Conservation (phyloP, 495 filamentous ascomycete species). For the Penicillium chermesinum region DNA sequence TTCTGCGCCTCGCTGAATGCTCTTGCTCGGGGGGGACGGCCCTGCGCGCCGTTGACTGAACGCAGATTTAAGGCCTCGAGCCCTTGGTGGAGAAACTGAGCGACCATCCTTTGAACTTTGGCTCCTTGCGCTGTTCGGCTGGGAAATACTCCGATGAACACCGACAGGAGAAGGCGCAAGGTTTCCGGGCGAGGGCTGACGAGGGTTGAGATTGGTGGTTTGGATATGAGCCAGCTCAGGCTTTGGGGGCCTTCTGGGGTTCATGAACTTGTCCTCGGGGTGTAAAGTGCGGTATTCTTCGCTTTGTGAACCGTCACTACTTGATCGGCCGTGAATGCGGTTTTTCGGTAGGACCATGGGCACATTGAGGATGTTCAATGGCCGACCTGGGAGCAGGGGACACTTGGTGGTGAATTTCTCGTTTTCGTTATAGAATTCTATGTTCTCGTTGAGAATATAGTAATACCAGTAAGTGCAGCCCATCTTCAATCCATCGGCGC, state of each 20-base stretch:
- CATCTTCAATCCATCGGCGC: slow-evolving; percentile 81
- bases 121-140: slow-evolving; percentile 29
- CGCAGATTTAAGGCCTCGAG: slow-evolving; percentile 32
- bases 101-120: slow-evolving; percentile 28
- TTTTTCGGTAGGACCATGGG: slow-evolving; percentile 59
- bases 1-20: not conserved
- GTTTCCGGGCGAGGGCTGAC: slow-evolving; percentile 27
- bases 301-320: slow-evolving; percentile 33
- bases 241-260: slow-evolving; percentile 58
- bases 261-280: slow-evolving; percentile 68
- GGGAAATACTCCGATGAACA: slow-evolving; percentile 31
- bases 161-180: slow-evolving; percentile 25
- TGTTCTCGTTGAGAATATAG: slow-evolving; percentile 74
- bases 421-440: slow-evolving; percentile 65
- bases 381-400: slow-evolving; percentile 80
- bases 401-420: slow-evolving; percentile 72
- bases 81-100: slow-evolving; percentile 39
- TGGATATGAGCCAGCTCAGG: slow-evolving; percentile 45
- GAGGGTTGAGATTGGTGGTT: slow-evolving; percentile 51
- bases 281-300: slow-evolving; percentile 66
- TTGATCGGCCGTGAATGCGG: slow-evolving; percentile 32
- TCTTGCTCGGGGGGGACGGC: slow-evolving; percentile 7
- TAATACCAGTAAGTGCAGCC: slow-evolving; percentile 94
- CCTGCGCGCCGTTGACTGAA: slow-evolving; percentile 14
- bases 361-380: slow-evolving; percentile 75